A percentile compares a stretch with the other conserved stretches of the same genome.
Conservation (phyloP, 2,329 filamentous ascomycete genomes). For the Colletotrichum musicola region DNA sequence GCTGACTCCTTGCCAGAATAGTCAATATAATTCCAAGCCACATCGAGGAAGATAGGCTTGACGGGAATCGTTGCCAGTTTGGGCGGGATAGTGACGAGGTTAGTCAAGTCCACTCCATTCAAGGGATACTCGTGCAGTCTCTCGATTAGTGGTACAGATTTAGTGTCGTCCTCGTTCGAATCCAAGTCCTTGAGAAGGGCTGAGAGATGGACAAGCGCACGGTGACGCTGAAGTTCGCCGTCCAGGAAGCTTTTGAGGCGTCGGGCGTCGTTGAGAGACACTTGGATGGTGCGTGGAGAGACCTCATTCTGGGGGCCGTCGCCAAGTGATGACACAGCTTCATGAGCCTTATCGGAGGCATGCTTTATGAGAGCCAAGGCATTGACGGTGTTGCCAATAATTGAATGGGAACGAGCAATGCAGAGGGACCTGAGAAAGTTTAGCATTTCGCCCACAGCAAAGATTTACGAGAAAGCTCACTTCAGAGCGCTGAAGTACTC, state of each 20-base stretch:
- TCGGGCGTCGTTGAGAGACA: constrained; percentile 70
- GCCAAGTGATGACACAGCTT: constrained; percentile 61
- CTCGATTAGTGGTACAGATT: constrained; percentile 75
- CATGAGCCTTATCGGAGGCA: constrained; percentile 72
- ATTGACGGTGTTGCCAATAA: constrained; percentile 79
- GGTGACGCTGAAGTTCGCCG: constrained; percentile 82
- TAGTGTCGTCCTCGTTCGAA: constrained; percentile 57
- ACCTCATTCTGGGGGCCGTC: constrained; percentile 40
- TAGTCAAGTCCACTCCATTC: constrained; percentile 78
- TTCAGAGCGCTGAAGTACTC: constrained; percentile 91
- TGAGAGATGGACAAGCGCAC: constrained; percentile 86
- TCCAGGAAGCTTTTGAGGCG: constrained; percentile 73
- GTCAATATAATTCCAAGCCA: constrained; percentile 97
- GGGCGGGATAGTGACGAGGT: constrained; percentile 89
- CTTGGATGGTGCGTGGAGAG: constrained; percentile 74
- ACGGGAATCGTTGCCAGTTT: constrained; percentile 86
- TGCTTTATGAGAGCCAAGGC: constrained; percentile 87
- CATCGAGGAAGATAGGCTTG: constrained; percentile 95
- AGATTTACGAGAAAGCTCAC: constrained; percentile 59
- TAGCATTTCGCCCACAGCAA: constrained; percentile 33
- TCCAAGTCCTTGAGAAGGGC: constrained; percentile 66
- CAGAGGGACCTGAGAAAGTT: constrained; percentile 75
- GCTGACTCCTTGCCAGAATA: constrained; percentile 76
- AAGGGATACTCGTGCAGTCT: constrained; percentile 81
- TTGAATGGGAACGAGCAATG: constrained; percentile 85